A percentile compares a stretch with the other conserved stretches of the same genome.
Evolutionary conservation across 257 asterid species (phyloP).

Genomic region (Primulina eburnea): DNA sequence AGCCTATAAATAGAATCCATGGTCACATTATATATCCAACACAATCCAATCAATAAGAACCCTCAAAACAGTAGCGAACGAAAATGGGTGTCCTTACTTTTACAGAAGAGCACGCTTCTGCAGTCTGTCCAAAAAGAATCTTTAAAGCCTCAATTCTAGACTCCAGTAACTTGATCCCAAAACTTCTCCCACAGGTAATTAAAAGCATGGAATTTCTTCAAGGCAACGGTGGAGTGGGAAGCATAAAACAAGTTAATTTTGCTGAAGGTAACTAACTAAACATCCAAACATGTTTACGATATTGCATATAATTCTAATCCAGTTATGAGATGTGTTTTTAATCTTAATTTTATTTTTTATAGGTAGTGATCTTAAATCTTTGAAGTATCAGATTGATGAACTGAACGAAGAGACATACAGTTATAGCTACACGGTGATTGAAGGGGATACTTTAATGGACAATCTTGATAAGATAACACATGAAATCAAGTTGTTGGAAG

Average conservation of each 20-base stretch:
- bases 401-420: constrained; percentile 22
- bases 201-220: constrained; percentile 2
- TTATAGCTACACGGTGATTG: constrained; percentile 30
- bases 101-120: constrained; percentile 7
- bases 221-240: constrained; percentile 2
- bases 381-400: constrained; percentile 29
- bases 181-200: constrained; percentile 12
- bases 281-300: neutral
- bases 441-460: constrained; percentile 29
- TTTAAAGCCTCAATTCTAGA: constrained; percentile 20
- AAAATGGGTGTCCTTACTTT: constrained; percentile 1
- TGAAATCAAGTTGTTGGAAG: constrained; percentile 27
- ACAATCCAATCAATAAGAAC: neutral
- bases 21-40: neutral
- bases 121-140: neutral
- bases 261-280: constrained; percentile 24
- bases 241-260: neutral
- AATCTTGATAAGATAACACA: constrained; percentile 29
- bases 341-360: neutral
- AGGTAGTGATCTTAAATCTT: constrained; percentile 27
- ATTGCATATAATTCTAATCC: neutral
- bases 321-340: neutral
- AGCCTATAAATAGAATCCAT: neutral
- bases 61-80: neutral
- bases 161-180: constrained; percentile 19